Percentiles rank a stretch among this genome's conserved stretches.
Evolutionary conservation across 129 eudicot species (phyloP).

Genomic region (Flaveria bidentis): DNA sequence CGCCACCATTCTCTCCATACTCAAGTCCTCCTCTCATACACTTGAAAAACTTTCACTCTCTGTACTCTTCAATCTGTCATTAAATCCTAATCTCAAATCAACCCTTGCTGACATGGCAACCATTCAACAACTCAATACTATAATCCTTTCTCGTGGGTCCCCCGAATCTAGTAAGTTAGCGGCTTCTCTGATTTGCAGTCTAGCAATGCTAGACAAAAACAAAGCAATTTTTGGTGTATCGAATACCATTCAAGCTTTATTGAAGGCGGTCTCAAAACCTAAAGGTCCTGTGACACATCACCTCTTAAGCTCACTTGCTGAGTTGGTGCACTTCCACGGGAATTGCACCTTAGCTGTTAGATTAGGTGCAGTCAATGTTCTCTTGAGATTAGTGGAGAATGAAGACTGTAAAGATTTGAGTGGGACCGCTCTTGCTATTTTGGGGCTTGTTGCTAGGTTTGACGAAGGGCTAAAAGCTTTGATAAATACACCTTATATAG

Average conservation of each 20-base stretch:
- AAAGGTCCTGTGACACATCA: conserved; percentile 56
- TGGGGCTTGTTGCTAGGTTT: conserved; percentile 66
- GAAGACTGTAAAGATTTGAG: conserved; percentile 56
- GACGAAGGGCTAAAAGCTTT: conserved; percentile 68
- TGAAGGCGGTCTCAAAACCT: conserved; percentile 45
- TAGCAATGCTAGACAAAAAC: conserved; percentile 81
- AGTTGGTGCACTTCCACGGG: conserved; percentile 78
- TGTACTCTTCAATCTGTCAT: conserved; percentile 68
- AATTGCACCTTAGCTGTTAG: conserved; percentile 81
- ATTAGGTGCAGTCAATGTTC: conserved; percentile 50
- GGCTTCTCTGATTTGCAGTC: conserved; percentile 74
- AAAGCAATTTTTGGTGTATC: conserved; percentile 83
- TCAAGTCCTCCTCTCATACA: conserved; percentile 38
- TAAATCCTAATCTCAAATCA: conserved; percentile 64
- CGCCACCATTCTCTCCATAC: conserved; percentile 33
- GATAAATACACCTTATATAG: conserved; percentile 45
- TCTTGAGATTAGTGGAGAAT: conserved; percentile 49
- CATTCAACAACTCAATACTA: conserved; percentile 49
- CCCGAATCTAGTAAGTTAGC: conserved; percentile 53
- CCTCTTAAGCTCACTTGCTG: conserved; percentile 67
- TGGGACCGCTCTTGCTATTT: conserved; percentile 59
- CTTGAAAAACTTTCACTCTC: conserved; percentile 58
- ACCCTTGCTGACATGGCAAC: conserved; percentile 56
- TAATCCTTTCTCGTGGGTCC: conserved; percentile 45
- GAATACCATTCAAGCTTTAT: conserved; percentile 47